A percentile compares a stretch with the other conserved stretches of the same genome.
phyloP scores from a whole-genome alignment of 768 basidiomycete genomes.

The Serendipita sp. region DNA sequence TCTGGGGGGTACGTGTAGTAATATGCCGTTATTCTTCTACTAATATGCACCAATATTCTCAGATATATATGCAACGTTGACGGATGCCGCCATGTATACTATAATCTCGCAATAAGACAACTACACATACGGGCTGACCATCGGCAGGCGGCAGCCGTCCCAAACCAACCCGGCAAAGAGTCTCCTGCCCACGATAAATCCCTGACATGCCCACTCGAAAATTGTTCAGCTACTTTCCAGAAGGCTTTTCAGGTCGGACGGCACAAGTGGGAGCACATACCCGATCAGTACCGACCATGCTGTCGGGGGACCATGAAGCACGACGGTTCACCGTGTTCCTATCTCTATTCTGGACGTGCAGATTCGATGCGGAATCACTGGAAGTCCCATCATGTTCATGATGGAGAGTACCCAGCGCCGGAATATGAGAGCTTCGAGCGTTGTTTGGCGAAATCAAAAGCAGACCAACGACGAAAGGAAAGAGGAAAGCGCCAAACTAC shows the following conservation, averaged over 20 bases:
- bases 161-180: not conserved
- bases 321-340: not conserved
- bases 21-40: no score
- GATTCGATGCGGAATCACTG: not conserved
- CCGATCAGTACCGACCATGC: not conserved
- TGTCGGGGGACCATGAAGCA: not conserved
- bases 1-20: no score
- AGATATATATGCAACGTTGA: not conserved
- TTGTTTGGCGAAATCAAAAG: no score
- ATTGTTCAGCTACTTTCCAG: not conserved
- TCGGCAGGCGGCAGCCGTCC: not conserved
- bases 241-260: not conserved
- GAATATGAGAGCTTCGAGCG: not conserved
- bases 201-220: not conserved
- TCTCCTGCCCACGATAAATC: not conserved
- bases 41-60: not conserved
- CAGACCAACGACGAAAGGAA: not conserved
- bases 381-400: not conserved
- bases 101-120: not conserved
- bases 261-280: not conserved
- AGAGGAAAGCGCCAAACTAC: not conserved
- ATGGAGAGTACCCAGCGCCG: not conserved
- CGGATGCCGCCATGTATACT: not conserved
- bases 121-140: not conserved
- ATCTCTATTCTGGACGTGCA: not conserved